These are phyloP conservation scores for Picea abies DNA, from an alignment of 83 land plant genomes.

Conservation along the genomic window DNA sequence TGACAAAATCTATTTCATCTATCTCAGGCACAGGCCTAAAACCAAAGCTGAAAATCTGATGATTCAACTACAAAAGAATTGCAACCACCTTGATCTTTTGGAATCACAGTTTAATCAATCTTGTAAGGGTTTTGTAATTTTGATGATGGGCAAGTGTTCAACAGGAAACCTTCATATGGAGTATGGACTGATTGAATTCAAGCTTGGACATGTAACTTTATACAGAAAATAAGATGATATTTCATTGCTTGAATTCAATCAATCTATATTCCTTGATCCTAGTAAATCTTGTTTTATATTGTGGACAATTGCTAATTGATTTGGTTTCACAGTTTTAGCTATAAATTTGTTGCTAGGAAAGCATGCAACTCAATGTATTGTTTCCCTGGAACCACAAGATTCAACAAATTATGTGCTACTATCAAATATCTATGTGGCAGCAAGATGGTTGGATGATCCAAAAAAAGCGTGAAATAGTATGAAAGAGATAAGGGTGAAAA, in stretches of 20 bases:
- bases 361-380: background rate
- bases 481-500: background rate
- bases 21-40: constrained; percentile 28
- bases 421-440: no score
- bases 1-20: no score
- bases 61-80: constrained; percentile 74
- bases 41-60: constrained; percentile 62
- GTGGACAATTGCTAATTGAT: no score
- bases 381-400: constrained; percentile 7
- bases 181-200: no score
- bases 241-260: no score
- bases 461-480: background rate
- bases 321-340: no score
- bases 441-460: no score
- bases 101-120: constrained; percentile 54
- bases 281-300: no score
- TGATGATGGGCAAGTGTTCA: background rate
- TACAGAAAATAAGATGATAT: no score
- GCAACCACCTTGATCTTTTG: constrained; percentile 89
- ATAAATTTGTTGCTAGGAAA: background rate
- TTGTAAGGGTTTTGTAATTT: constrained; percentile 39
- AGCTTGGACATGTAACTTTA: no score
- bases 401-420: background rate
- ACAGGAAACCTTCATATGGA: no score
- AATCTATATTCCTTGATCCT: no score